Conservation (phyloP, 1,284 basidiomycete species). For the Naganishia sp. region DNA sequence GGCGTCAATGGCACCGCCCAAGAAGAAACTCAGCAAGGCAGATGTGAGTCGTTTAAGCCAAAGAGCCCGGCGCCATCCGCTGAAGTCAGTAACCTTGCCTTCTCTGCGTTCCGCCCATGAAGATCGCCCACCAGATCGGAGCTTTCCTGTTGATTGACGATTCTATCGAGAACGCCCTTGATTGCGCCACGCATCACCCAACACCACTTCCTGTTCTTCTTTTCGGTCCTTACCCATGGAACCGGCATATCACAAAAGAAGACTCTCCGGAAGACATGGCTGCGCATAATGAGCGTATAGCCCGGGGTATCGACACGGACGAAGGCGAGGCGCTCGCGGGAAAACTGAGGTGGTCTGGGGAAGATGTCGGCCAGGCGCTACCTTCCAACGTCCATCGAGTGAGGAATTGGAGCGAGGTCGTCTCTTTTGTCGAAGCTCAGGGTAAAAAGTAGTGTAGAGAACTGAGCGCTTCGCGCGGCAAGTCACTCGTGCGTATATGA, state of each 20-base stretch:
- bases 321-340: conserved; percentile 41
- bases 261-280: conserved; percentile 57
- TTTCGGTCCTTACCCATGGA: conserved; percentile 78
- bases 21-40: conserved; percentile 65
- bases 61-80: background rate
- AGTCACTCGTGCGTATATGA: conserved; percentile 1
- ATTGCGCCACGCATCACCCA: conserved; percentile 56
- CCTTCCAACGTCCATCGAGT: conserved; percentile 49
- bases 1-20: conserved; percentile 16
- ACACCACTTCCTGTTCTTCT: conserved; percentile 63
- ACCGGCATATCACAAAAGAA: conserved; percentile 58
- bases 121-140: conserved; percentile 64
- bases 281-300: conserved; percentile 60
- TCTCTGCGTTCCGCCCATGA: background rate
- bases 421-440: conserved; percentile 49
- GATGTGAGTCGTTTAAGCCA: conserved; percentile 57
- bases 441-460: background rate
- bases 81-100: background rate
- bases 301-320: conserved; percentile 51
- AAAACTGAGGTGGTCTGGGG: conserved; percentile 47
- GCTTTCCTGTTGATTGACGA: conserved; percentile 74
- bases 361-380: conserved; percentile 36
- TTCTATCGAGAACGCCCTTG: conserved; percentile 71
- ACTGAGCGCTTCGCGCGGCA: background rate
- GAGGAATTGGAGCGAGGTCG: conserved; percentile 48